Conservation (phyloP, 73 alveolate genomes). For the Loxodes magnus region DNA sequence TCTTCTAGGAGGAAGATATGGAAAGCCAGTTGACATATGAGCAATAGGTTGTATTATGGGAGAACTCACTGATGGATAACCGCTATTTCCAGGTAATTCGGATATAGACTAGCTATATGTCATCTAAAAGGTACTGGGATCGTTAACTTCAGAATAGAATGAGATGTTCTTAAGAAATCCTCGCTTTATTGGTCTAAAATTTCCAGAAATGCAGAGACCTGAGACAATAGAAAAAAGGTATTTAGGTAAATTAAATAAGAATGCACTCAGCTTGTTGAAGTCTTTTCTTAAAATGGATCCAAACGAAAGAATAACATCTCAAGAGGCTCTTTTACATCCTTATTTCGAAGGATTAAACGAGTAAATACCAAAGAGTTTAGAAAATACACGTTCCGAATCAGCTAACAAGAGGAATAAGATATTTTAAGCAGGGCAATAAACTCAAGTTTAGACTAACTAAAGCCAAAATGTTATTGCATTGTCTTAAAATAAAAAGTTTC, state of each 20-base stretch:
- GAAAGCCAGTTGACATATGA: conserved; percentile 74
- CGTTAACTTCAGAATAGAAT: conserved; percentile 34
- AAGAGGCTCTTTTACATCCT: conserved; percentile 64
- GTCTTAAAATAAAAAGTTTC: too few species aligned
- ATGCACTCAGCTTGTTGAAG: conserved; percentile 64
- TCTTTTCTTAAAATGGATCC: conserved; percentile 78
- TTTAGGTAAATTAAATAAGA: conserved; percentile 63
- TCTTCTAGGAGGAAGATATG: conserved; percentile 49
- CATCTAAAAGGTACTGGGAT: conserved; percentile 60
- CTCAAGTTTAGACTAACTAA: too few species aligned
- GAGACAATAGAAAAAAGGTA: conserved; percentile 76
- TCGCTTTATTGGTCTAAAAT: conserved; percentile 57
- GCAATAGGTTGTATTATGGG: conserved; percentile 89
- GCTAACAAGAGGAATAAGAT: too few species aligned
- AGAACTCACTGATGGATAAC: conserved; percentile 73
- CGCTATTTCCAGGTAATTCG: conserved; percentile 73
- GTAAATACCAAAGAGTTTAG: too few species aligned
- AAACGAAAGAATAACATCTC: conserved; percentile 60
- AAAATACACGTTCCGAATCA: too few species aligned
- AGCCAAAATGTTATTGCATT: too few species aligned
- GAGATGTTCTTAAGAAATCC: conserved; percentile 59
- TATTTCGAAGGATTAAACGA: conserved; percentile 61
- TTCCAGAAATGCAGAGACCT: conserved; percentile 58
- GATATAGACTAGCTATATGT: conserved; percentile 58
- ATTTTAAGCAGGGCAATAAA: too few species aligned